These are phyloP conservation scores for Porogramme epimiltina DNA, from an alignment of 1,284 basidiomycete species.

Conservation along the genomic window DNA sequence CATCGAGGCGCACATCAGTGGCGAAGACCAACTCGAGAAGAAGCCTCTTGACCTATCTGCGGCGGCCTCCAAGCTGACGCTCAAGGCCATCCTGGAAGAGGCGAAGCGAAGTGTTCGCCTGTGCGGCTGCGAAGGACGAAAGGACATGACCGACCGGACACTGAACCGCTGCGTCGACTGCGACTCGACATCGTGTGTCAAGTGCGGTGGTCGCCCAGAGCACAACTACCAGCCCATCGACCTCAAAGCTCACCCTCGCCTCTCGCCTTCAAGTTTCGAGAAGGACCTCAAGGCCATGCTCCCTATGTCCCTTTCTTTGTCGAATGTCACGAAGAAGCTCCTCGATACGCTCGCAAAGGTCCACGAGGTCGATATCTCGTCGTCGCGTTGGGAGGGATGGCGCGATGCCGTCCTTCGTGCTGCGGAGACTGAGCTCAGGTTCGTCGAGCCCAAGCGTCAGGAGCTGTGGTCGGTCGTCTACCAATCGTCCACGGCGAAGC, in stretches of 20 bases:
- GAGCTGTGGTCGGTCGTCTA: conserved; percentile 86
- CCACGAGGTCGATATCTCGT: conserved; percentile 45
- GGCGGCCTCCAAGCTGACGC: conserved; percentile 42
- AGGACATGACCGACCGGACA: conserved; percentile 71
- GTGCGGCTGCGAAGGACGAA: conserved; percentile 88
- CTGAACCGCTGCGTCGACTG: conserved; percentile 80
- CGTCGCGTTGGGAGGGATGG: conserved; percentile 69
- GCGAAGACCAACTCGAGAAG: conserved; percentile 65
- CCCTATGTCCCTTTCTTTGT: conserved; percentile 83
- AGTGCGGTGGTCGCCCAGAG: conserved; percentile 88
- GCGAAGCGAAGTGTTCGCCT: conserved; percentile 78
- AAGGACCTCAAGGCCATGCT: conserved; percentile 77
- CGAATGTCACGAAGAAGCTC: conserved; percentile 51
- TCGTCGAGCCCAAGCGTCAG: conserved; percentile 86
- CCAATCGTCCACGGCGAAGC: conserved; percentile 67
- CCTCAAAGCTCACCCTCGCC: conserved; percentile 47
- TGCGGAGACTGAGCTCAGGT: conserved; percentile 70
- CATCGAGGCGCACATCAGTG: conserved; percentile 61
- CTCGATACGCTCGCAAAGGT: conserved; percentile 56
- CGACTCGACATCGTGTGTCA: conserved; percentile 78
- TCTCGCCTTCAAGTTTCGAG: conserved; percentile 75
- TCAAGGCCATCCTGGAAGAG: conserved; percentile 61
- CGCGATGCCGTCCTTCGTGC: conserved; percentile 67
- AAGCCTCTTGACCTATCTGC: conserved; percentile 73
- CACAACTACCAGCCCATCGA: conserved; percentile 72